Percentiles rank a stretch among this genome's conserved stretches.
Evolutionary conservation across 768 basidiomycete species (phyloP).

Genomic region (Pleurotus ostreatus): DNA sequence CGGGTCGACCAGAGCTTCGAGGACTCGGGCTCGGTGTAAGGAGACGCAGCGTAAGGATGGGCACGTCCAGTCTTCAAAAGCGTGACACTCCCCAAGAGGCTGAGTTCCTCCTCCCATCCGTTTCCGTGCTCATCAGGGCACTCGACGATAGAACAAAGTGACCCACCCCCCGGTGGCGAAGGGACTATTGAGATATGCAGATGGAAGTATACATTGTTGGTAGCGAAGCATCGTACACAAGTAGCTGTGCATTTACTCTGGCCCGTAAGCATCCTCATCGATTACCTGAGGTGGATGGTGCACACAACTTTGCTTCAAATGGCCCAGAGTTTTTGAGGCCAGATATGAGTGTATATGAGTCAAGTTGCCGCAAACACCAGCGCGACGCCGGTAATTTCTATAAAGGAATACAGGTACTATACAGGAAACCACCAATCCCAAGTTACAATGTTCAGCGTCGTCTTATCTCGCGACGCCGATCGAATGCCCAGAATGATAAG

Average conservation of each 20-base stretch:
- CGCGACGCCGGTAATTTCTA: too few species aligned
- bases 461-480: neutral
- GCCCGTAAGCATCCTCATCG: too few species aligned
- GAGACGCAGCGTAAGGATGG: neutral
- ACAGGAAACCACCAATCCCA: too few species aligned
- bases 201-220: slow-evolving; percentile 1
- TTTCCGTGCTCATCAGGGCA: slow-evolving; percentile 27
- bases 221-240: neutral
- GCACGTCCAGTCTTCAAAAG: neutral
- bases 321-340: too few species aligned
- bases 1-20: slow-evolving; percentile 24
- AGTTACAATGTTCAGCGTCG: too few species aligned
- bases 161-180: slow-evolving; percentile 11
- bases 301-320: too few species aligned
- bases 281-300: too few species aligned
- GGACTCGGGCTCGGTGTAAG: slow-evolving; percentile 7
- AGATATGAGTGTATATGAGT: too few species aligned
- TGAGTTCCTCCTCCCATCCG: slow-evolving; percentile 22
- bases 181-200: neutral
- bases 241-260: neutral
- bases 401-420: too few species aligned
- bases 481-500: slow-evolving; percentile 14
- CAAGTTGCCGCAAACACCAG: too few species aligned
- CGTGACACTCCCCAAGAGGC: slow-evolving; percentile 11
- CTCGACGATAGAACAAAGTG: slow-evolving; percentile 29